These are phyloP conservation scores for Wilhelminamyces savonicus DNA, from an alignment of 805 yeast species.

Conservation along the genomic window DNA sequence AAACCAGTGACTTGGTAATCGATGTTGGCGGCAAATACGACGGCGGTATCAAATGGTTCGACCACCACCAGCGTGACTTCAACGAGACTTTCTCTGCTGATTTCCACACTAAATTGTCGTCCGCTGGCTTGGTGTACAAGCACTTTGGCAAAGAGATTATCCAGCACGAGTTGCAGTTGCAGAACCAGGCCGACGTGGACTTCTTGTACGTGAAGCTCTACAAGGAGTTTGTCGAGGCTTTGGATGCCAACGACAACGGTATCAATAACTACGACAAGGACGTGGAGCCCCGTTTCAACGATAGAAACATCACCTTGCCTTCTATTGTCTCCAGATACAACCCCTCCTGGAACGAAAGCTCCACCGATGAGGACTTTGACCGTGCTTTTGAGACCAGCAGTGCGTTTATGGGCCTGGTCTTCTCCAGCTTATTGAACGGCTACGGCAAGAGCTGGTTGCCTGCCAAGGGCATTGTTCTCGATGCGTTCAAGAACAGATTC, in stretches of 20 bases:
- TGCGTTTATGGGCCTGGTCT: constrained; percentile 76
- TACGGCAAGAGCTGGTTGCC: constrained; percentile 89
- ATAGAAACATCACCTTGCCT: constrained; percentile 70
- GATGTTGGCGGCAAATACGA: constrained; percentile 94
- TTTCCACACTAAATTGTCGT: constrained; percentile 73
- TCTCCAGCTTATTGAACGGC: constrained; percentile 57
- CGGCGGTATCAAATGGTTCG: constrained; percentile 76
- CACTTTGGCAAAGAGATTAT: constrained; percentile 74
- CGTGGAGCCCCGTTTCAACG: constrained; percentile 59
- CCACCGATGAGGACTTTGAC: constrained; percentile 62
- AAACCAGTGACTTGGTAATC: constrained; percentile 81
- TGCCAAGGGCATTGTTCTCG: constrained; percentile 69
- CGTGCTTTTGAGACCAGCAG: constrained; percentile 64
- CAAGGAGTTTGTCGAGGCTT: constrained; percentile 78
- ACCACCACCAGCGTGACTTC: constrained; percentile 95
- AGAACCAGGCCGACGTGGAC: constrained; percentile 38
- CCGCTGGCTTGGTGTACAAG: constrained; percentile 91
- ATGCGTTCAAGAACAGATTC: constrained; percentile 60
- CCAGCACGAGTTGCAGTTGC: constrained; percentile 41
- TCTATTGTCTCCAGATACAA: constrained; percentile 72
- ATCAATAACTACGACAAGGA: constrained; percentile 59
- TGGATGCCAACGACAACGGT: constrained; percentile 97
- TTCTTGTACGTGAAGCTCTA: constrained; percentile 72
- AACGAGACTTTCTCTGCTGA: constrained; percentile 59
- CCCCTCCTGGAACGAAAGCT: constrained; percentile 77